Evolutionary conservation across 1,284 basidiomycete genomes (phyloP), one percentile per base, ranked within the genome.

Genomic region (Ceratobasidium sp.): DNA sequence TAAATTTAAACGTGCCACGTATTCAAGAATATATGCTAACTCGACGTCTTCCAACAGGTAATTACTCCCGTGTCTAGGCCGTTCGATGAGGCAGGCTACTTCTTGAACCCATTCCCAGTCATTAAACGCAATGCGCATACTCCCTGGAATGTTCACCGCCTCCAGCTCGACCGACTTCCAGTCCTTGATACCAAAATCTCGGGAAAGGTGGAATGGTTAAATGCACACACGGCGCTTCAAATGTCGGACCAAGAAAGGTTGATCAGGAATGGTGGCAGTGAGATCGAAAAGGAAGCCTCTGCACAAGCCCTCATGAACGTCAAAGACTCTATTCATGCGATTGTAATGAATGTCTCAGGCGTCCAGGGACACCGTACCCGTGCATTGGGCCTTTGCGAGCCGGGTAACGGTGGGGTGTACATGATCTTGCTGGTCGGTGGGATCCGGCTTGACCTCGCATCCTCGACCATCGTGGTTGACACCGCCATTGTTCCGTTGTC

Each of bases 81-180:
- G 0, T 29, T 38, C 3, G 65, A 56, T 12, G 7, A 42, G 22
- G 29, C 52, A 1, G 65, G 65, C 10, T 68, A 68, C n/a, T 35
- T 31, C 0, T 34, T 15, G 42, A 55, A 52, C 49, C 13, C 8
- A 3, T 13, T 38, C 8, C 60, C 60, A 52, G 38, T 64, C 15
- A 13, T 67, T 13, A 3, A 32, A 25, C 10, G 25, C 10, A 29
- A 20, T 27, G n/a, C 50, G 17, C 45, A 45, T 54, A 55, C 4
- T 3, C 32, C 49, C 32, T 64, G 60, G 60, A 64, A 53, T 34
- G 20, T 64, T 22, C 60, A 38, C 15, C 49, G 43, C 31, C 15
- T 64, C 15, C 15, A 34, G 10, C 15, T 25, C 3, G 60, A 40
- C 10, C 47, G 34, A 13, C 35, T 64, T 31, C 60, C 60, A 1